Conservation (phyloP, 2,329 filamentous ascomycete genomes). For the Chaetomiaceae sp. region DNA sequence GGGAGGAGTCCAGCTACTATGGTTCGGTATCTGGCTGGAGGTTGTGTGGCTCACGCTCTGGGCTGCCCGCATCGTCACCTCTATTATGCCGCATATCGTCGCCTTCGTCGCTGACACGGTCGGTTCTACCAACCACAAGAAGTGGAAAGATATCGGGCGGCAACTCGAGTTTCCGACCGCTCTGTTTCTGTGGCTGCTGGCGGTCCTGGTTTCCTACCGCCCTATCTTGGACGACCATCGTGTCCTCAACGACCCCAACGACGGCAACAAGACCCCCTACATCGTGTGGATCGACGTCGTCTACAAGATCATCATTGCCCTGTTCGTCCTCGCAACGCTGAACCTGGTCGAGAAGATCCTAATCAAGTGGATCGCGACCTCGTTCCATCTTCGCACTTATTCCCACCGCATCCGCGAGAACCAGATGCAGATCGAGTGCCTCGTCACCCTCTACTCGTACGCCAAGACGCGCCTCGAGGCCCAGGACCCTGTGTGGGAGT, state of each 20-base stretch:
- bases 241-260: conserved; percentile 29
- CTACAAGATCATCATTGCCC: conserved; percentile 78
- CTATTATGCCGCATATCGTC: conserved; percentile 46
- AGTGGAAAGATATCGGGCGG: conserved; percentile 85
- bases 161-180: conserved; percentile 81
- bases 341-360: conserved; percentile 91
- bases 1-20: conserved; percentile 73
- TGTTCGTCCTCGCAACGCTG: conserved; percentile 75
- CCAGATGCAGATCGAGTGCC: conserved; percentile 72
- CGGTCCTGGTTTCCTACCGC: conserved; percentile 78
- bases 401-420: conserved; percentile 76
- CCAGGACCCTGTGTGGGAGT: conserved; percentile 47
- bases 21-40: conserved; percentile 95
- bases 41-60: conserved; percentile 90
- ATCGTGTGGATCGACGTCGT: conserved; percentile 69
- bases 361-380: conserved; percentile 90
- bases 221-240: conserved; percentile 68
- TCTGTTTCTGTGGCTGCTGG: conserved; percentile 88
- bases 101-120: conserved; percentile 62
- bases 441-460: conserved; percentile 59
- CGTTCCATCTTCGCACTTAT: conserved; percentile 88
- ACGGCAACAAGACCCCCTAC: conserved; percentile 45
- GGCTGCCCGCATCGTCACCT: conserved; percentile 59
- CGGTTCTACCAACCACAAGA: conserved; percentile 80
- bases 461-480: conserved; percentile 68